phyloP scores from a whole-genome alignment of 202 grass and related monocot species.

The Schoenoplectus triqueter region DNA sequence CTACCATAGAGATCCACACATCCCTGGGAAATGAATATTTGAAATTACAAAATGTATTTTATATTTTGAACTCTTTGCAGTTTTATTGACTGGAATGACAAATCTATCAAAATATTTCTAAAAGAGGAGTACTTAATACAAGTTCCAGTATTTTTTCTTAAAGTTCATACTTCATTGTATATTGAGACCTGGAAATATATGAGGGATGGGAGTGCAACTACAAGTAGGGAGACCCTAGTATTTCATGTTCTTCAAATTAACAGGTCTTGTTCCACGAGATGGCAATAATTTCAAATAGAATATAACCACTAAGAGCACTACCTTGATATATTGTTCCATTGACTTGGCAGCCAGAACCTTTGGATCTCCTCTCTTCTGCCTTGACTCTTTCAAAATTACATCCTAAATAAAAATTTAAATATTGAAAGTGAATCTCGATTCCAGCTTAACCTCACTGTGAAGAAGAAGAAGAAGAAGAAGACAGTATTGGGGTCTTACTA shows the following conservation, averaged over 20 bases:
- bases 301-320: constrained; percentile 36
- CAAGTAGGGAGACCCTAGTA: neutral
- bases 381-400: constrained; percentile 80
- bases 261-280: neutral
- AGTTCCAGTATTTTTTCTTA: neutral
- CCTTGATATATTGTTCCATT: constrained; percentile 74
- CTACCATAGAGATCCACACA: neutral
- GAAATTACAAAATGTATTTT: neutral
- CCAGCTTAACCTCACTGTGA: neutral
- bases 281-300: neutral
- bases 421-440: constrained; percentile 17
- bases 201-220: neutral
- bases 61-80: neutral
- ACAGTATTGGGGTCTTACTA: no score
- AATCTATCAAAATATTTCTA: neutral
- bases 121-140: neutral
- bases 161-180: neutral
- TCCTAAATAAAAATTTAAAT: constrained; percentile 53
- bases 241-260: constrained; percentile 8
- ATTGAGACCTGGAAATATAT: neutral
- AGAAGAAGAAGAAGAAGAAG: no score
- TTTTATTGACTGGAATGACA: neutral
- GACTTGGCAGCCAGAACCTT: constrained; percentile 66
- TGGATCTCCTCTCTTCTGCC: constrained; percentile 63
- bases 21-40: neutral